A percentile compares a stretch with the other conserved stretches of the same genome.
Evolutionary conservation across 371 early-diverging fungal genomes (phyloP).

Genomic region (Lichtheimia ramosa): DNA sequence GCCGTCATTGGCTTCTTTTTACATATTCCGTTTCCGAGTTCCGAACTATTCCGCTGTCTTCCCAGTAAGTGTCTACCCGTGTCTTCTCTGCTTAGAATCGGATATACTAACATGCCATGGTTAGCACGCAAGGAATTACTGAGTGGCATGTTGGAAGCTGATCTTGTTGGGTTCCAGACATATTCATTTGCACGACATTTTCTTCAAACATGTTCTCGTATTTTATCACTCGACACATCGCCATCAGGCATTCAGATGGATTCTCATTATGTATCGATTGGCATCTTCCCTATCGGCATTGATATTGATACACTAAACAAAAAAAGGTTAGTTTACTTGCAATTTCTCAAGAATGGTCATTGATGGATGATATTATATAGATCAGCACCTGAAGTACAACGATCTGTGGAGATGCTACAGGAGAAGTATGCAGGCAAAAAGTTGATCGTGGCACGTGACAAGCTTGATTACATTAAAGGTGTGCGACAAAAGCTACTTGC

Average conservation of each 20-base stretch:
- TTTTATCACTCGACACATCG: conserved; percentile 86
- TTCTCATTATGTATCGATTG: conserved; percentile 81
- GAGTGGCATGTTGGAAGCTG: conserved; percentile 88
- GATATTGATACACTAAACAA: conserved; percentile 70
- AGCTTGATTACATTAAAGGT: conserved; percentile 98
- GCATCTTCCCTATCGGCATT: conserved; percentile 98
- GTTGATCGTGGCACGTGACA: conserved; percentile 97
- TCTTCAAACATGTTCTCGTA: conserved; percentile 86
- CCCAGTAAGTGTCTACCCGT: conserved; percentile 64
- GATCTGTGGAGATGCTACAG: conserved; percentile 75
- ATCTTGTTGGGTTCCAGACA: conserved; percentile 93
- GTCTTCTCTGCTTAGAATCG: too few species aligned
- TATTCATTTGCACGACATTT: conserved; percentile 97
- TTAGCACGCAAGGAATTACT: conserved; percentile 89
- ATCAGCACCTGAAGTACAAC: conserved; percentile 52
- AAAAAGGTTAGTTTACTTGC: conserved; percentile 47
- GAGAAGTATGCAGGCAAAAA: conserved; percentile 92
- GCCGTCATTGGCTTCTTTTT: conserved; percentile 94
- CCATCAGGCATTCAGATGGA: conserved; percentile 84
- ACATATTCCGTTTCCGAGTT: conserved; percentile 96
- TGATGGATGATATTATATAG: not conserved
- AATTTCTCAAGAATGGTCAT: not conserved
- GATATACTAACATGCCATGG: not conserved
- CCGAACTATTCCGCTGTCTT: conserved; percentile 93
- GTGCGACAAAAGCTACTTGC: conserved; percentile 96